Evolutionary conservation across 345 rosid genomes (phyloP).

Genomic region (Populus nigra): DNA sequence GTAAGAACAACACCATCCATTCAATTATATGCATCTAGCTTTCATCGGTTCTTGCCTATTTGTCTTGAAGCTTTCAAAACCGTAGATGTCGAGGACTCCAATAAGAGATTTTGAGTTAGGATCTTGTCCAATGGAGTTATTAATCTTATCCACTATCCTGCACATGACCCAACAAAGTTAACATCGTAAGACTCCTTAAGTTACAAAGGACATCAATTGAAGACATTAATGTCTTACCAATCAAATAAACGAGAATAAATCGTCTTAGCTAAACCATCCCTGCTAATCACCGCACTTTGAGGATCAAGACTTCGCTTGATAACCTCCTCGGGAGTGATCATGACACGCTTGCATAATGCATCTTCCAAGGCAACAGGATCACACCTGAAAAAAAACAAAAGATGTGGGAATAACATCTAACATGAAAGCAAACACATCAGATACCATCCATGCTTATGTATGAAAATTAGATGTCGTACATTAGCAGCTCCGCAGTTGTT

Average conservation of each 20-base stretch:
- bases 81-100: slow-evolving; percentile 91
- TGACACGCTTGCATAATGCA: slow-evolving; percentile 90
- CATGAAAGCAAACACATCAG: background rate
- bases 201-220: background rate
- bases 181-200: background rate
- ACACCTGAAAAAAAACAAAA: slow-evolving; percentile 51
- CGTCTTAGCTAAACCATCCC: slow-evolving; percentile 94
- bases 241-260: slow-evolving; percentile 83
- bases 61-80: slow-evolving; percentile 91
- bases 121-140: slow-evolving; percentile 89
- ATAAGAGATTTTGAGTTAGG: slow-evolving; percentile 72
- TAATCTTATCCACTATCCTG: slow-evolving; percentile 90
- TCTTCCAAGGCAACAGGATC: slow-evolving; percentile 75
- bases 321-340: slow-evolving; percentile 96
- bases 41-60: slow-evolving; percentile 51
- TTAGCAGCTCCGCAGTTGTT: slow-evolving; percentile 79
- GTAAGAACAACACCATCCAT: background rate
- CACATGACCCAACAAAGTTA: slow-evolving; percentile 20
- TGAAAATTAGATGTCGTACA: slow-evolving; percentile 40
- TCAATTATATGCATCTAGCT: background rate
- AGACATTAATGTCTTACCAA: slow-evolving; percentile 47
- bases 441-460: background rate
- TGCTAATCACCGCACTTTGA: slow-evolving; percentile 71
- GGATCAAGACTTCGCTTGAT: slow-evolving; percentile 92
- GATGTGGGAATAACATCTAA: background rate